Base-by-base conservation (phyloP, 805 yeast species). In the Ogataea trehaloabstinens region DNA sequence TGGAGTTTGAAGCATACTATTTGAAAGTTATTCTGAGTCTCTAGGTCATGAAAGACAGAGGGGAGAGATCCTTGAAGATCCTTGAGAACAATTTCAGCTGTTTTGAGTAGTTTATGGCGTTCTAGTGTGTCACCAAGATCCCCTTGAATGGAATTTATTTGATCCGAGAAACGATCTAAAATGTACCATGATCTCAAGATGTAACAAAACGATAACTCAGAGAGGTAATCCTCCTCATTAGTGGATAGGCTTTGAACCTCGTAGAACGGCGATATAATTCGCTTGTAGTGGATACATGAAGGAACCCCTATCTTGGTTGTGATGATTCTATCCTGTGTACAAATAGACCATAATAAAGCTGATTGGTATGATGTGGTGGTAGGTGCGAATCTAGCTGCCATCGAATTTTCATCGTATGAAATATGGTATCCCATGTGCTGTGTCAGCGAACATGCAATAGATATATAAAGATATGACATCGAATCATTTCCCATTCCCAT, bases 401-500 rank as follows among this genome's bases (percentile, higher is more conserved):
- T 25, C 1, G 49, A 41, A 24, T 52, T 42, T 8, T 49, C 46
- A 18, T 51, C 52, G 29, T 55, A 51, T 1, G 56, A 47, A 13
- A 61, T 60, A 34, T 61, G 66, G 17, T 52, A 41, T 3, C 66
- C 66, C 56, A 61, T 51, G 35, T 62, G 66, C 37, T 61, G 67
- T 1, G 63, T 49, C 18, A 60, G 37, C 4, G 65, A 49, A 25
- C 66, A 61, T 1, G 61, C 55, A 49, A 63, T 55, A 1, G 64
- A 53, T 6, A 54, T 44, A 21, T 52, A 54, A 5, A 61, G 33
- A 33, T 61, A 61, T 0, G 66, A 52, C 32, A 58, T 55, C 4
- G 64, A 55, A 15, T 55, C 51, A 27, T 52, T 51, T 4, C 60
- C 61, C 46, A 52, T 51, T 1, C 64, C 61, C 39, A 55, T 31